Base-by-base conservation (phyloP, 495 filamentous ascomycete species). In the Penicillium roqueforti region DNA sequence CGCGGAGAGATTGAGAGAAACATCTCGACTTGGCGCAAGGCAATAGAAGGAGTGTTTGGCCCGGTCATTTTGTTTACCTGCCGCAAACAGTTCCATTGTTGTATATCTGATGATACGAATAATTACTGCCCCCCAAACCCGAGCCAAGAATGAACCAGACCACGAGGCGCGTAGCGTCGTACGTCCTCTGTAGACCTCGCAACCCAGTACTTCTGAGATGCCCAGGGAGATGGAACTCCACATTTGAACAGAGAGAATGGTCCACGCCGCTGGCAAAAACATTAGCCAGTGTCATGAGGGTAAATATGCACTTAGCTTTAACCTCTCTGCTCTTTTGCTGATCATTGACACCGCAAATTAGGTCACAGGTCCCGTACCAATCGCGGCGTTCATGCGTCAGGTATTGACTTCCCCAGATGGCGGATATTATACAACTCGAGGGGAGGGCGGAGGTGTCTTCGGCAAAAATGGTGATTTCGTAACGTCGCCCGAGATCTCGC, bases 321-420 rank as follows among this genome's bases (percentile, higher is more conserved):
- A 7, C 34, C 31, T 44, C 9, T 14, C n/a, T 37, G 25, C 14
- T 4, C 3, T 18, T 41, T 46, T 51, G 25, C 55, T 47, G 14
- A 46, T 11, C 16, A 1, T 52, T 31, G 32, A 40, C 51, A 81
- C 2, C 1, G 14, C 77, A 34, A 29, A 43, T 23, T 42, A 75
- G 68, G 71, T 72, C 28, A 97, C 92, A 14, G 93, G 93, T 3
- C 93, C 93, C 5, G 85, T 97, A 37, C 87, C 93, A 4, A 83
- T 98, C 48, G 92, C 93, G 22, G 82, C 88, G 34, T 98, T 91
- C 70, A 98, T 98, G 93, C 91, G 93, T 64, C 93, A 97, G 84
- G 96, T 92, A 68, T 84, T 98, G 58, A 97, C 92, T 13, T 87
- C 87, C 11, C 86, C 90, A 46, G 75, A 87, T n/a, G 90, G 89